A percentile compares a stretch with the other conserved stretches of the same genome.
Conservation (phyloP, 257 asterid genomes). For the Oldenlandia corymbosa region DNA sequence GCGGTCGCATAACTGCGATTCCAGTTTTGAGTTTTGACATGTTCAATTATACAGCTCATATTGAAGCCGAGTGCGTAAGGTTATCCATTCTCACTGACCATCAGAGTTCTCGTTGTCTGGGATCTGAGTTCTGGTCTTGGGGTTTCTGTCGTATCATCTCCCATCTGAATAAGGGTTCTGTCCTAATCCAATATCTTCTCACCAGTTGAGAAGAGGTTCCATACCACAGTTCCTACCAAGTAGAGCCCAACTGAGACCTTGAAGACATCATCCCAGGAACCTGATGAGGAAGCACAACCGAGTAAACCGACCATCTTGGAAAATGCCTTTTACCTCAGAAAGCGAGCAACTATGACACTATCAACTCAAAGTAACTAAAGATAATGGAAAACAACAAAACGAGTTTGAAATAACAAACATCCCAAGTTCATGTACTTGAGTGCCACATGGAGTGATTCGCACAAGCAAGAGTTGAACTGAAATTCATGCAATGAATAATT, state of each 20-base stretch:
- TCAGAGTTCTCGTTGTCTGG: no score
- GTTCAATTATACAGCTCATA: neutral
- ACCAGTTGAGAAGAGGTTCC: slow-evolving; percentile 87
- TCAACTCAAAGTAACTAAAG: neutral
- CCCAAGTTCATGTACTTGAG: neutral
- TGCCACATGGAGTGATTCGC: no score
- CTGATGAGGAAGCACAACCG: slow-evolving; percentile 30
- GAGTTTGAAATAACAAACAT: neutral
- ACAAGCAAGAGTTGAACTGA: no score
- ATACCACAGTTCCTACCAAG: slow-evolving; percentile 67
- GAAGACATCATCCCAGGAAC: slow-evolving; percentile 82
- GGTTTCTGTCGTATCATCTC: neutral
- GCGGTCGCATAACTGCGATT: neutral
- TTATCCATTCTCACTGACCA: neutral
- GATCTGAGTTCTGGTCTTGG: no score
- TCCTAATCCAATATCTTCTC: slow-evolving; percentile 59
- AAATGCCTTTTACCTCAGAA: slow-evolving; percentile 1
- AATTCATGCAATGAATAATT: neutral
- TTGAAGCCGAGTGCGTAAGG: neutral
- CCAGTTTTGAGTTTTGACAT: neutral
- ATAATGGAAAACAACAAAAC: neutral
- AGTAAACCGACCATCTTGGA: slow-evolving; percentile 2
- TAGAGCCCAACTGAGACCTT: slow-evolving; percentile 77
- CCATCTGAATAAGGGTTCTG: neutral
- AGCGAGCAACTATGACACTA: neutral